These are phyloP conservation scores for Pisolithus marmoratus DNA, from an alignment of 768 basidiomycete species.

Conservation along the genomic window DNA sequence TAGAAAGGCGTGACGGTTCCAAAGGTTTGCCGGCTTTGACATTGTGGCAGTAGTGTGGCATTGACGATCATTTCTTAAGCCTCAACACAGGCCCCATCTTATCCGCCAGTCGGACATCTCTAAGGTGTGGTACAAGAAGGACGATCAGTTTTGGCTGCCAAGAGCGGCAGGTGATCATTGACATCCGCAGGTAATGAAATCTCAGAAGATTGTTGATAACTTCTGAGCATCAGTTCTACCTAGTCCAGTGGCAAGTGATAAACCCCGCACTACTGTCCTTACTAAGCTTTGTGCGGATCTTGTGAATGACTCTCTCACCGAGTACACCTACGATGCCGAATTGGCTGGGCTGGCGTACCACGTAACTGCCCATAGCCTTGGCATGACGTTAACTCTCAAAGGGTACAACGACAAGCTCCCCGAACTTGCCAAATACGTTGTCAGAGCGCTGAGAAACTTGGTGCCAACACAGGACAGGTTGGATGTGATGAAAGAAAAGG, in stretches of 20 bases:
- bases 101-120: constrained; percentile 67
- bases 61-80: constrained; percentile 38
- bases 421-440: constrained; percentile 64
- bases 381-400: constrained; percentile 58
- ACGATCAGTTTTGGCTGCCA: constrained; percentile 94
- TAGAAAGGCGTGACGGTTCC: constrained; percentile 67
- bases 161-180: constrained; percentile 74
- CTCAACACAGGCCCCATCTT: constrained; percentile 66
- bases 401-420: constrained; percentile 93
- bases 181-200: constrained; percentile 59
- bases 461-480: constrained; percentile 67
- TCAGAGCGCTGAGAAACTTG: constrained; percentile 62
- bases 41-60: background rate
- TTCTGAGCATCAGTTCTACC: constrained; percentile 1
- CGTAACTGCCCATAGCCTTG: constrained; percentile 56
- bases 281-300: constrained; percentile 79
- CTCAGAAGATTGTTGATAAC: background rate
- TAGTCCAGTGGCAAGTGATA: constrained; percentile 54
- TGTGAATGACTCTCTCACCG: constrained; percentile 82
- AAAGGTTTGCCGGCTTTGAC: constrained; percentile 40
- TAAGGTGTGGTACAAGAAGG: constrained; percentile 93
- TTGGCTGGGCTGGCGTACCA: constrained; percentile 82
- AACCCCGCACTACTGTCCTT: constrained; percentile 66
- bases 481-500: constrained; percentile 80
- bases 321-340: constrained; percentile 89